phyloP scores from a whole-genome alignment of 2,329 filamentous ascomycete genomes.

The Cryphonectria naterciae region DNA sequence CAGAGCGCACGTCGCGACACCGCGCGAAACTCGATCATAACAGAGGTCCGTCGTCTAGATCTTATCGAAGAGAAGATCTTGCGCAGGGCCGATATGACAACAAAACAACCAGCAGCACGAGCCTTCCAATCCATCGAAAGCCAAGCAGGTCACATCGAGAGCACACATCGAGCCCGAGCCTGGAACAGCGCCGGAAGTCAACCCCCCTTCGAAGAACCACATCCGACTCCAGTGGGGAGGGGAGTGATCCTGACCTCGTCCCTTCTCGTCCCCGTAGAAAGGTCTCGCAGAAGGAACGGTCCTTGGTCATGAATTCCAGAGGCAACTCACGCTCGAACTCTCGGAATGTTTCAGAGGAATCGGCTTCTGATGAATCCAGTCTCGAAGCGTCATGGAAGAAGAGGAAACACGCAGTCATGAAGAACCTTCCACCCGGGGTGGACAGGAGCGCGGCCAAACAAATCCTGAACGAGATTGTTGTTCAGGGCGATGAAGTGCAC shows the following conservation, averaged over 20 bases:
- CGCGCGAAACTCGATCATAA: constrained; percentile 11
- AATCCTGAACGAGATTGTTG: constrained; percentile 94
- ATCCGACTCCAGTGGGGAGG: constrained; percentile 27
- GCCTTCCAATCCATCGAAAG: constrained; percentile 30
- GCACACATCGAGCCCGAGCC: constrained; percentile 15
- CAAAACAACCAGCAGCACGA: constrained; percentile 34
- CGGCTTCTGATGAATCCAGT: constrained; percentile 45
- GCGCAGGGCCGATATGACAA: constrained; percentile 30
- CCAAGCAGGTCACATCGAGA: constrained; percentile 23
- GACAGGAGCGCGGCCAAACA: constrained; percentile 84
- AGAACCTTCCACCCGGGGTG: constrained; percentile 78
- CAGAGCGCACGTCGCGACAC: constrained; percentile 19
- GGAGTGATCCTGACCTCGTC: constrained; percentile 19
- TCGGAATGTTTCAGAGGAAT: constrained; percentile 38
- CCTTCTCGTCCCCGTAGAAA: constrained; percentile 21
- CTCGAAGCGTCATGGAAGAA: constrained; percentile 61
- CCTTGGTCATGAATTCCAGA: constrained; percentile 8
- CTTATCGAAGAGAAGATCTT: constrained; percentile 23
- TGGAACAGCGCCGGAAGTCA: constrained; percentile 19
- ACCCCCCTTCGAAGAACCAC: constrained; percentile 20
- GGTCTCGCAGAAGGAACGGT: constrained; percentile 23
- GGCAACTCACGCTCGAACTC: constrained; percentile 24
- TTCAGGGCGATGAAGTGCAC: constrained; percentile 90
- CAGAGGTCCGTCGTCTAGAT: constrained; percentile 13
- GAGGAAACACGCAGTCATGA: constrained; percentile 68